Base-by-base conservation (phyloP, 1,139 yeast species). In the Arxiozyma slooffiae region DNA sequence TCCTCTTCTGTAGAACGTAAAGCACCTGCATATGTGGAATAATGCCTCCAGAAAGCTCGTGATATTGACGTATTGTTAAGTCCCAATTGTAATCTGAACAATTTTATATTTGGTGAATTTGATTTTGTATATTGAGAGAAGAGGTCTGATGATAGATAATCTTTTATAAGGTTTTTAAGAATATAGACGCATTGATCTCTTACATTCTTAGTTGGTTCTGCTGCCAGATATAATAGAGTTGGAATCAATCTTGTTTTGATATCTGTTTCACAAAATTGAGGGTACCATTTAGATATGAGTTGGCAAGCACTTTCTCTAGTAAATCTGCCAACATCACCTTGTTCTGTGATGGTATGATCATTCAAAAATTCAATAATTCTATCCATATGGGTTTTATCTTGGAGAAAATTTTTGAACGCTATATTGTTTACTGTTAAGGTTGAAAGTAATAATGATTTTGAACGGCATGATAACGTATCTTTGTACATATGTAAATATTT, bases 241-340 rank as follows among this genome's bases (percentile, higher is more conserved):
- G 45, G 7, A 21, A 22, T 9, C 17, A 48, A 24, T 22, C 21
- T 40, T 18, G 17, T n/a, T 38, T 30, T 22, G 7, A 49, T 22
- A 23, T n/a, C 11, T 2, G 17, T 1, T 7, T 18, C 20, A 34
- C 40, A 30, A 23, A 48, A 53, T 9, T 50, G 17, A 0, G 51
- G 51, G 4, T 60, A 44, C 56, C 75, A 72, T 3, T 57, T 48
- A 0, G 56, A 52, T 8, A 82, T 61, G 4, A 79, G 61, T 8
- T 62, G 54, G 7, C 83, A 65, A 1, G 81, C 71, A 0, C 81
- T 75, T 2, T 64, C 59, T 48, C 97, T 72, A 1, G 88, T 77
- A 62, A 81, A 77, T 39, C 88, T 79, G 1, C 97, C 97, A 16
- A 83, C 86, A 65, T 84, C 92, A 18, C 92, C 92, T 62, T 80